Evolutionary conservation across 2,329 filamentous ascomycete species (phyloP).

Genomic region (Ophiocordyceps robertsii): DNA sequence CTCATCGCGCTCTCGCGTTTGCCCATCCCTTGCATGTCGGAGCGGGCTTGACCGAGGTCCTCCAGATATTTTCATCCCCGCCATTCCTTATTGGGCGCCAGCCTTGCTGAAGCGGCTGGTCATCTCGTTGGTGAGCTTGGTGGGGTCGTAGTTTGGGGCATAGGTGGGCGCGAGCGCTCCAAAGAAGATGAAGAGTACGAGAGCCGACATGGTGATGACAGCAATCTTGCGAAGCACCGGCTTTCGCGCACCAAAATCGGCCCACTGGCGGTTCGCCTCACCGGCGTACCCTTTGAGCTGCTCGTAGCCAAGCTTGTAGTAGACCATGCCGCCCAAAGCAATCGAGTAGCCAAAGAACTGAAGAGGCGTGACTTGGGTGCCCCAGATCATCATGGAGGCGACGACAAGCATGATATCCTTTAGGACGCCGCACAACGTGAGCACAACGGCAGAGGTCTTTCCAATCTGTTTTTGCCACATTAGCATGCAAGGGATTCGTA

Average conservation of each 20-base stretch:
- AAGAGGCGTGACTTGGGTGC: conserved; percentile 57
- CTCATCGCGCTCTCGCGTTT: conserved; percentile 2
- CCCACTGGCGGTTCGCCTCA: conserved; percentile 66
- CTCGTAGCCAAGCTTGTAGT: conserved; percentile 77
- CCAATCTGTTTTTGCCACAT: conserved; percentile 50
- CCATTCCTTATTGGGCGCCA: conserved; percentile 4
- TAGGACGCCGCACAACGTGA: conserved; percentile 76
- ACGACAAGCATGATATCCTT: conserved; percentile 77
- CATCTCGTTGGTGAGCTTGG: conserved; percentile 33
- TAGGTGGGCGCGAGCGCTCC: conserved; percentile 51
- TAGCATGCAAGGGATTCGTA: conserved; percentile 7
- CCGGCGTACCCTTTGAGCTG: conserved; percentile 68
- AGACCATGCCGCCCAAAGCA: conserved; percentile 60
- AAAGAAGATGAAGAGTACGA: conserved; percentile 58
- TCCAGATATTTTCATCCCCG: background rate
- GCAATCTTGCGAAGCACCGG: conserved; percentile 68
- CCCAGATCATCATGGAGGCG: conserved; percentile 72
- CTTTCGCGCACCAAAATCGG: conserved; percentile 67
- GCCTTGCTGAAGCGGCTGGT: conserved; percentile 34
- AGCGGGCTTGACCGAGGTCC: too few species aligned
- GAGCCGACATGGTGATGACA: conserved; percentile 48
- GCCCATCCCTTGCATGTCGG: too few species aligned
- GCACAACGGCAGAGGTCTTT: conserved; percentile 74
- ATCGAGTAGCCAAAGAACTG: conserved; percentile 79
- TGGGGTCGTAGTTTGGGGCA: conserved; percentile 39